Base-by-base conservation (phyloP, 768 basidiomycete species). In the Lentinus tigrinus region DNA sequence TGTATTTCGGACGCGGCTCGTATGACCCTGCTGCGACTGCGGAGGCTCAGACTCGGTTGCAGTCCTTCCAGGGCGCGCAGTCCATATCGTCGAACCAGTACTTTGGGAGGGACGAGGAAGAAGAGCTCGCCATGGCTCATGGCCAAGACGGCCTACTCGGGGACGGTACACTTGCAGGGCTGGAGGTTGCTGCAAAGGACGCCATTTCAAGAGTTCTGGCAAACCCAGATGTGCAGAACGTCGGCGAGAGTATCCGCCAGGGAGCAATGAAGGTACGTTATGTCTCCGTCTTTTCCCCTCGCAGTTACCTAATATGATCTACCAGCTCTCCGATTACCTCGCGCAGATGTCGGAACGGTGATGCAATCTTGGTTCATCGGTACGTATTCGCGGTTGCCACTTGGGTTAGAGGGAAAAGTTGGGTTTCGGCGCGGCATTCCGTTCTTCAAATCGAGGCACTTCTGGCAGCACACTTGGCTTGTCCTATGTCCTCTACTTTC, bases 11-110 rank as follows among this genome's bases (percentile, higher is more conserved):
- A 23, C 84, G 96, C 40, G 89, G 90, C 48, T 72, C 85, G 21
- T 98, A 97, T 74, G 95, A 98, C 69, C 84, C 92, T 2, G 67
- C 71, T 37, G 79, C 85, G 3, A 67, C 82, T 40, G 74, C 78
- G 46, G 94, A 98, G 74, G 95, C 95, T 5, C 89, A 93, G 67
- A 74, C 81, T 11, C 86, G 96, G 2, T 77, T 98, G 40, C 83
- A 88, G 65, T 77, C 82, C 39, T 99, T 99, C 85, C 84, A 87
- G 66, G 96, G 96, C 11, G 93, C 95, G 14, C 91, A 89, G 0
- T 85, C 93, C 31, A 98, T 98, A 67, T 96, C 94, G 0, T 96
- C 94, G 16, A 95, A 85, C 69, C 91, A 94, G 65, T 99, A 98
- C 83, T 98, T 97, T 73, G 97, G 96, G 2, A 82, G 95, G 16